Evolutionary conservation across 2,329 filamentous ascomycete genomes (phyloP).

Genomic region (Onygenales sp.): DNA sequence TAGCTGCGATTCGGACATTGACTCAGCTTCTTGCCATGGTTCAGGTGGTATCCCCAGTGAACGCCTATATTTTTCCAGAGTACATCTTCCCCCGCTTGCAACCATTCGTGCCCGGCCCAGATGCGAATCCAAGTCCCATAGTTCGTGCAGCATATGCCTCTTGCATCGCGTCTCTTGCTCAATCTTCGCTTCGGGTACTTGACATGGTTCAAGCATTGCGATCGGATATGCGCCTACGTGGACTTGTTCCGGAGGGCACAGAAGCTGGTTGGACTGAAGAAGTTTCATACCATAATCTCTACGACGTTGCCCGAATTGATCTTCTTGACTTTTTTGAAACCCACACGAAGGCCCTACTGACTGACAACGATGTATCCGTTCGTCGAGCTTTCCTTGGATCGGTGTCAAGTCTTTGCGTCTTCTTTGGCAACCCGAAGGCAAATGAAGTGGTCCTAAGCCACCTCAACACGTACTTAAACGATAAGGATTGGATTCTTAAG

Average conservation of each 20-base stretch:
- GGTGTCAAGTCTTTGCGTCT: slow-evolving; percentile 84
- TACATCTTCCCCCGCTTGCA: slow-evolving; percentile 54
- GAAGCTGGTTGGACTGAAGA: slow-evolving; percentile 64
- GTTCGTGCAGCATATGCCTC: slow-evolving; percentile 88
- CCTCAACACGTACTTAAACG: slow-evolving; percentile 93
- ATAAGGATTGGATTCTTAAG: slow-evolving; percentile 91
- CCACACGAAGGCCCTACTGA: slow-evolving; percentile 82
- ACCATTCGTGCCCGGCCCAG: slow-evolving; percentile 44
- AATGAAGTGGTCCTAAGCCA: slow-evolving; percentile 96
- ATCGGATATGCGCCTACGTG: slow-evolving; percentile 70
- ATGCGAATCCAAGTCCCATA: slow-evolving; percentile 53
- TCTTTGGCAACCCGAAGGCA: slow-evolving; percentile 83
- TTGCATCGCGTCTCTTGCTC: slow-evolving; percentile 79
- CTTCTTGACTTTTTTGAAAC: slow-evolving; percentile 74
- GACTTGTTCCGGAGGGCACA: slow-evolving; percentile 62
- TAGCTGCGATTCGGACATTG: slow-evolving; percentile 75
- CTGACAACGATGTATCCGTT: slow-evolving; percentile 76
- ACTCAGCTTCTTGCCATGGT: slow-evolving; percentile 84
- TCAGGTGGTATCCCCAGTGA: slow-evolving; percentile 69
- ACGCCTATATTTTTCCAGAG: slow-evolving; percentile 58
- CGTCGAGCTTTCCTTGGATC: slow-evolving; percentile 85
- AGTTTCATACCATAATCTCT: slow-evolving; percentile 66
- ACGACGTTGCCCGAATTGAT: slow-evolving; percentile 76
- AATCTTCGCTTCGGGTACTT: slow-evolving; percentile 73
- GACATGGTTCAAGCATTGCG: slow-evolving; percentile 84